Conservation (phyloP, 805 yeast species). For the Sugiyamaella lignohabitans region DNA sequence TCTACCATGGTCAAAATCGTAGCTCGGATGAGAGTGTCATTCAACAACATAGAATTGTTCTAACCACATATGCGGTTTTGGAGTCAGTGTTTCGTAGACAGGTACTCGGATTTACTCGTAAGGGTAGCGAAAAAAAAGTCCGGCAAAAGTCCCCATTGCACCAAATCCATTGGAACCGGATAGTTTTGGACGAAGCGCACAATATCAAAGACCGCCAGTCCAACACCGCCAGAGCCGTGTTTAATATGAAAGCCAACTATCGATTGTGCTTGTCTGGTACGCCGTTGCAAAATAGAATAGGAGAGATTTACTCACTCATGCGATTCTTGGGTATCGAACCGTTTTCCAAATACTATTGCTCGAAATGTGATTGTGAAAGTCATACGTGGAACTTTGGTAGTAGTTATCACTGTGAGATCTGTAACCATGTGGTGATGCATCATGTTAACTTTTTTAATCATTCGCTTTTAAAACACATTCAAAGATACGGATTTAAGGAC, state of each 20-base stretch:
- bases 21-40: constrained; percentile 48
- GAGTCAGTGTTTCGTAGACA: constrained; percentile 85
- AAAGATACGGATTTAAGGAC: constrained; percentile 72
- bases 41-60: constrained; percentile 60
- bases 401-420: constrained; percentile 73
- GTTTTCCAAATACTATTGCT: constrained; percentile 83
- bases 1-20: constrained; percentile 85
- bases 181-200: constrained; percentile 93
- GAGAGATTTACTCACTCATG: constrained; percentile 89
- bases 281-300: constrained; percentile 92
- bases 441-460: constrained; percentile 95
- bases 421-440: constrained; percentile 91
- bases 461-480: constrained; percentile 90
- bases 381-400: constrained; percentile 80
- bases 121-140: constrained; percentile 51
- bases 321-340: constrained; percentile 81
- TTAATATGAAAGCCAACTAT: constrained; percentile 59
- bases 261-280: constrained; percentile 95
- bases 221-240: constrained; percentile 90
- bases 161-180: constrained; percentile 68
- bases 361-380: constrained; percentile 82
- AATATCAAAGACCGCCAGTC: constrained; percentile 92
- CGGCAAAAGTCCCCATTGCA: constrained; percentile 76
- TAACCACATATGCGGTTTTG: constrained; percentile 88
- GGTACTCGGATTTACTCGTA: constrained; percentile 72